Conservation (phyloP, 1,139 yeast genomes). For the Blastobotrys ciferrii region DNA sequence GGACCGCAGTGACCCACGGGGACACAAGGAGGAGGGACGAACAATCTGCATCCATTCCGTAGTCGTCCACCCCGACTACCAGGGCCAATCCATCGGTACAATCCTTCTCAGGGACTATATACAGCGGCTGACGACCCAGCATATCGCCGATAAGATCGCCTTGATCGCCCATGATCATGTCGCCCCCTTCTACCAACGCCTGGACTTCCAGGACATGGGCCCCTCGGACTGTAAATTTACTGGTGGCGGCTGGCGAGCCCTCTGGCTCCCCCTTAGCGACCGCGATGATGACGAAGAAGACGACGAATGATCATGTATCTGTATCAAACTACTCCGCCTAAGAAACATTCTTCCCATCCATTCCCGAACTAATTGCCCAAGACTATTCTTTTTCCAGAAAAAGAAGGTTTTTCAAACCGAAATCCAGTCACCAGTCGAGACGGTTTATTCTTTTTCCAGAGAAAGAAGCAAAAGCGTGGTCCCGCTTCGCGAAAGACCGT, state of each 20-base stretch:
- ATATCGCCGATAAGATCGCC: constrained; percentile 74
- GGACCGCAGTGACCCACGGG: constrained; percentile 45
- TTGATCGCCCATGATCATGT: constrained; percentile 70
- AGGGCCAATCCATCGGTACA: constrained; percentile 79
- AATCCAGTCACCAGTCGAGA: too few relatives aligned
- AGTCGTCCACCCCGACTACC: constrained; percentile 74
- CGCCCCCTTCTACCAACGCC: constrained; percentile 71
- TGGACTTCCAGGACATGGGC: constrained; percentile 73
- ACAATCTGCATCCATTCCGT: constrained; percentile 81
- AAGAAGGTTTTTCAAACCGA: too few relatives aligned
- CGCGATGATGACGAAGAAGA: constrained; percentile 33
- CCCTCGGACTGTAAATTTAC: constrained; percentile 58
- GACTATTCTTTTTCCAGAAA: too few relatives aligned
- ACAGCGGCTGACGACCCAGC: constrained; percentile 85
- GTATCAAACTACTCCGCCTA: too few relatives aligned
- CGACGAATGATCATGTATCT: constrained; percentile 2
- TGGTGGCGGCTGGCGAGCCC: constrained; percentile 63
- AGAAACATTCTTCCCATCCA: too few relatives aligned
- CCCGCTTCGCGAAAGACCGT: too few relatives aligned
- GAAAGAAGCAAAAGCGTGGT: too few relatives aligned
- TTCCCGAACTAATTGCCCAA: too few relatives aligned
- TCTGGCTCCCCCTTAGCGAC: constrained; percentile 54
- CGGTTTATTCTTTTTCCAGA: too few relatives aligned
- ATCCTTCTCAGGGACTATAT: constrained; percentile 82
- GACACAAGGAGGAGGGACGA: constrained; percentile 75